These are phyloP conservation scores for Penicillium goetzii DNA, from an alignment of 495 filamentous ascomycete genomes.

Conservation along the genomic window DNA sequence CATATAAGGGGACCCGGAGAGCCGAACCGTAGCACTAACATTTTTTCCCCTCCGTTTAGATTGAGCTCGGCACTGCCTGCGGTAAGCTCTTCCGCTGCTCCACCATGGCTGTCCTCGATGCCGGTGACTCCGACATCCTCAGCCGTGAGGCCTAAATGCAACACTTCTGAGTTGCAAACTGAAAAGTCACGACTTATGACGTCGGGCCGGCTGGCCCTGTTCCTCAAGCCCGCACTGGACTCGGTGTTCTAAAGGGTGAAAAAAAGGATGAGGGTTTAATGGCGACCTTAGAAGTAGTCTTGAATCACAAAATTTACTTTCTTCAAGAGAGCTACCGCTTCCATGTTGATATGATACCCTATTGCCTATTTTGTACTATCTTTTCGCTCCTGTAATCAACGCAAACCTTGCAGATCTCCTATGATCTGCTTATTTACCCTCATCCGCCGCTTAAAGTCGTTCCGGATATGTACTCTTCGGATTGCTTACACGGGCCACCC, in stretches of 20 bases:
- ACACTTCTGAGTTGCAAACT: slow-evolving; percentile 9
- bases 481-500: slow-evolving; percentile 4
- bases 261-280: slow-evolving; percentile 8
- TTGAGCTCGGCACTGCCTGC: slow-evolving; percentile 94
- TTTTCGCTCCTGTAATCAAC: not conserved
- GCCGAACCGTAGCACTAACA: slow-evolving; percentile 30
- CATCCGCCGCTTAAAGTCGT: not conserved
- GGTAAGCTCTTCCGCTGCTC: slow-evolving; percentile 85
- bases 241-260: not conserved
- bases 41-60: slow-evolving; percentile 56
- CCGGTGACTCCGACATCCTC: slow-evolving; percentile 98
- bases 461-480: not conserved
- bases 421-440: not conserved
- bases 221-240: not conserved
- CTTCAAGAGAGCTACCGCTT: not conserved
- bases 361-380: not conserved
- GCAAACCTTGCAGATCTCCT: not conserved
- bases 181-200: slow-evolving; percentile 23
- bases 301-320: slow-evolving; percentile 1
- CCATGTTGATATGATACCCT: not conserved
- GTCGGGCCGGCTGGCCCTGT: slow-evolving; percentile 6
- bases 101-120: slow-evolving; percentile 95
- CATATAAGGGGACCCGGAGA: slow-evolving; percentile 31
- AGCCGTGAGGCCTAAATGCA: slow-evolving; percentile 30
- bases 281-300: slow-evolving; percentile 19